Evolutionary conservation across 495 filamentous ascomycete species (phyloP), one percentile per base, ranked within the genome.

Genomic region (Tetracladium setigerum): DNA sequence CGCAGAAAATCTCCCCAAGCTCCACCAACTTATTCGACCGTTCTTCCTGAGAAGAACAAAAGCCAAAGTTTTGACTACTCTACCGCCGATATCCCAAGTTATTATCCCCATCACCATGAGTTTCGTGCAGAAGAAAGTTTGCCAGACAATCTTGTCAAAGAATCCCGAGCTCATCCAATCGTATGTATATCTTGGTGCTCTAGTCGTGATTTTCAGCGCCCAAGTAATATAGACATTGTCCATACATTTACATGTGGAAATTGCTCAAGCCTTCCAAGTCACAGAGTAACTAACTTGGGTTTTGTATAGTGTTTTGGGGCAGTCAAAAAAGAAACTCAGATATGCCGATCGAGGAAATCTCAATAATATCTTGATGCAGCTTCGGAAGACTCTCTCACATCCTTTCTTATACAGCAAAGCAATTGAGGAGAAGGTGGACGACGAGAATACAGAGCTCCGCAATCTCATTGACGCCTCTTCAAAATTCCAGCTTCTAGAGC

Each of bases 51-150:
- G 86, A 13, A 81, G 92, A 14, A 99, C 94, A 2, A 99, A 97
- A 61, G 80, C 79, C 13, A 77, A 89, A 55, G 92, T 95, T 2
- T 70, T 99, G 17, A 87, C 81, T 8, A 94, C 95, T 65, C 63
- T 99, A 7, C 92, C 94, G 2, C 81, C 90, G 0, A 86, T 97
- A 80, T 86, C 84, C 0, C 91, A 97, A 60, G 86, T 97, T 45
- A 97, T 97, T 52, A 67, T 99, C 1, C 94, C 94, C 0, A 81
- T 97, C 6, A 86, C 86, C 11, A 95, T 97, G 90, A 86, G 84
- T 5, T 69, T 88, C 27, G 69, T 99, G 7, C 94, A 97, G 59
- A 90, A 95, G 67, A 92, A 86, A 59, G 74, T 99, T 0, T 97
- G 90, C 69, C 95, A 89, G 56, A 92, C 86, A 0, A 96, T 98